Conservation (phyloP, 495 filamentous ascomycete genomes). For the Aspergillus homomorphus region DNA sequence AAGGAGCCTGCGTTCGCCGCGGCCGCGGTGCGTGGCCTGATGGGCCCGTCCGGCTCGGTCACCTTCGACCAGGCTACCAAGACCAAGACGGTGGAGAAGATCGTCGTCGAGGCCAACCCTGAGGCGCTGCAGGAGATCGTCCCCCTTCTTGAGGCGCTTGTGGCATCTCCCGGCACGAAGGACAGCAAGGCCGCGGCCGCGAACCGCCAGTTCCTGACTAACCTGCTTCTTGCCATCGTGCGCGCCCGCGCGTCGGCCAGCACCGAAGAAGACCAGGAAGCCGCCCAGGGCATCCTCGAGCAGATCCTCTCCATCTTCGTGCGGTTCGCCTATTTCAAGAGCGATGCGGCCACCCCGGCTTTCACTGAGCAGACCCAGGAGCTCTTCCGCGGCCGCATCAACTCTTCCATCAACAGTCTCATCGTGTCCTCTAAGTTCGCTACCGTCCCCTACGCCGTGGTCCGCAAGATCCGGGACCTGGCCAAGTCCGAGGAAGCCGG, state of each 20-base stretch:
- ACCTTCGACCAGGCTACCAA: conserved; percentile 86
- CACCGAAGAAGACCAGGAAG: conserved; percentile 28
- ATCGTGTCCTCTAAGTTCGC: conserved; percentile 59
- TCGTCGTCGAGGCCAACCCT: conserved; percentile 61
- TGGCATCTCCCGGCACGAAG: conserved; percentile 35
- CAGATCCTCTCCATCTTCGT: conserved; percentile 41
- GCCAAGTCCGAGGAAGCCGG: conserved; percentile 40
- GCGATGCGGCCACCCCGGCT: conserved; percentile 35
- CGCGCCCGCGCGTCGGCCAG: conserved; percentile 38
- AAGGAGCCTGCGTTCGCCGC: conserved; percentile 58
- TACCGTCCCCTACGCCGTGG: conserved; percentile 49
- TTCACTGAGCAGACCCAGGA: conserved; percentile 61
- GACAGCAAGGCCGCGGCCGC: conserved; percentile 46
- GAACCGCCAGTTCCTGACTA: conserved; percentile 47
- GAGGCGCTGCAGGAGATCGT: conserved; percentile 42
- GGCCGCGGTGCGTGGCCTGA: conserved; percentile 59
- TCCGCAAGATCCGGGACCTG: conserved; percentile 48
- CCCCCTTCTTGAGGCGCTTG: conserved; percentile 38
- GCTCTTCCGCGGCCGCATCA: conserved; percentile 65
- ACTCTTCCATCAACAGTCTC: conserved; percentile 65
- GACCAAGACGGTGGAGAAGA: conserved; percentile 79
- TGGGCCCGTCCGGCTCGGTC: conserved; percentile 64
- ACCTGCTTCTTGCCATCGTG: conserved; percentile 45
- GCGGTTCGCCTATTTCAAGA: conserved; percentile 43
- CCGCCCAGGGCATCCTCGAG: conserved; percentile 33